Conservation (phyloP, 495 filamentous ascomycete genomes). For the Physcia stellaris region DNA sequence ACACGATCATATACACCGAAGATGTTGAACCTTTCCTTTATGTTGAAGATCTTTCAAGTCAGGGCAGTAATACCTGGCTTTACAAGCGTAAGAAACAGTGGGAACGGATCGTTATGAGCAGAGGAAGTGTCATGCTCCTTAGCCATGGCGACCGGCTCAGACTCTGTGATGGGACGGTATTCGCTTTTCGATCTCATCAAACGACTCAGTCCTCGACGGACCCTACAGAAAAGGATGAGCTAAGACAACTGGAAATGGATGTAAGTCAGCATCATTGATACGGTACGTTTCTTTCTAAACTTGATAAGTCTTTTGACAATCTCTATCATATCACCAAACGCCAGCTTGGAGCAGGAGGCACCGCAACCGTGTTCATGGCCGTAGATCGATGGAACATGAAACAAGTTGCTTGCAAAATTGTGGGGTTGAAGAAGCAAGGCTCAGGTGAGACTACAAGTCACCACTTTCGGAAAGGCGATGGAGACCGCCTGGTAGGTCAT, state of each 20-base stretch:
- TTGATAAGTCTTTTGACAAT: constrained; percentile 7
- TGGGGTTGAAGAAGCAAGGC: constrained; percentile 25
- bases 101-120: constrained; percentile 33
- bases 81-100: constrained; percentile 41
- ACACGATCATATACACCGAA: constrained; percentile 40
- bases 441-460: too few species aligned
- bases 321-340: constrained; percentile 35
- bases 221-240: too few species aligned
- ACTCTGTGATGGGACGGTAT: constrained; percentile 12
- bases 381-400: constrained; percentile 19
- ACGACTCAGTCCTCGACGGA: not conserved
- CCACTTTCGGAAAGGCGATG: too few species aligned
- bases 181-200: constrained; percentile 10
- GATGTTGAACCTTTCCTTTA: constrained; percentile 40
- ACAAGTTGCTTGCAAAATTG: constrained; percentile 42
- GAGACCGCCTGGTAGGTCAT: too few species aligned
- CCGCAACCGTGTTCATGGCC: constrained; percentile 36
- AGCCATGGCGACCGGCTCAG: constrained; percentile 39
- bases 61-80: constrained; percentile 41
- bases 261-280: too few species aligned
- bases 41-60: constrained; percentile 44
- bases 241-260: constrained; percentile 19
- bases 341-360: constrained; percentile 34
- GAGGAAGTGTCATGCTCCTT: constrained; percentile 32
- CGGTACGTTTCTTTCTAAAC: too few species aligned